phyloP scores from a whole-genome alignment of 306 rosid species.

The Senna tora region DNA sequence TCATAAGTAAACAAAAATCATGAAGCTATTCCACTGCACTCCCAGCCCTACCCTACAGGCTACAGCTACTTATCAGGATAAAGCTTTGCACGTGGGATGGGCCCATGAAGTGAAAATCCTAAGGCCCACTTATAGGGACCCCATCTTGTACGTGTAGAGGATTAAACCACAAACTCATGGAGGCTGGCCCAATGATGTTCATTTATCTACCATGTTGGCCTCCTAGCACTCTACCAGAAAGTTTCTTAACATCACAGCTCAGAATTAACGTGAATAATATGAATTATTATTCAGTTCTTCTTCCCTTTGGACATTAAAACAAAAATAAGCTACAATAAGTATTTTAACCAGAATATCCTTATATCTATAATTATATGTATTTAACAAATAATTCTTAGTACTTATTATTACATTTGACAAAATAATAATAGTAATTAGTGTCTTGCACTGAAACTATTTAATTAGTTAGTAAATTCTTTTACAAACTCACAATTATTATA shows the following conservation, averaged over 20 bases:
- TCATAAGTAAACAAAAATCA: neutral
- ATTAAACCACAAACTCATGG: slow-evolving; percentile 3
- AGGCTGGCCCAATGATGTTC: slow-evolving; percentile 31
- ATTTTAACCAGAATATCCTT: too few relatives aligned
- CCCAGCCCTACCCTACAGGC: neutral
- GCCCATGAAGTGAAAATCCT: slow-evolving; percentile 20
- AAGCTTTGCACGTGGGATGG: slow-evolving; percentile 40
- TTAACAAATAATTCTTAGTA: too few relatives aligned
- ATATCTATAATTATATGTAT: too few relatives aligned
- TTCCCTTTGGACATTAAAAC: too few relatives aligned
- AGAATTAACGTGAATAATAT: slow-evolving; percentile 6
- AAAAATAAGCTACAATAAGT: too few relatives aligned
- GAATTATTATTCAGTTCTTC: too few relatives aligned
- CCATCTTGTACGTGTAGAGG: slow-evolving; percentile 31
- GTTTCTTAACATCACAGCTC: neutral
- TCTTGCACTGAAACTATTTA: too few relatives aligned
- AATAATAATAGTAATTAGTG: too few relatives aligned
- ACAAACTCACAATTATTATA: too few relatives aligned
- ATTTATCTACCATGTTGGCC: slow-evolving; percentile 30
- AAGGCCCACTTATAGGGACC: slow-evolving; percentile 30
- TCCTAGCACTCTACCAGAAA: neutral
- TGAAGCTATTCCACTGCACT: neutral
- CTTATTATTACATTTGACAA: too few relatives aligned
- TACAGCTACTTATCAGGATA: neutral
- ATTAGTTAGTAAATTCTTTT: too few relatives aligned